Percentiles rank a stretch among this genome's conserved stretches.
phyloP scores from a whole-genome alignment of 2,329 filamentous ascomycete genomes.

The Pseudopithomyces chartarum region DNA sequence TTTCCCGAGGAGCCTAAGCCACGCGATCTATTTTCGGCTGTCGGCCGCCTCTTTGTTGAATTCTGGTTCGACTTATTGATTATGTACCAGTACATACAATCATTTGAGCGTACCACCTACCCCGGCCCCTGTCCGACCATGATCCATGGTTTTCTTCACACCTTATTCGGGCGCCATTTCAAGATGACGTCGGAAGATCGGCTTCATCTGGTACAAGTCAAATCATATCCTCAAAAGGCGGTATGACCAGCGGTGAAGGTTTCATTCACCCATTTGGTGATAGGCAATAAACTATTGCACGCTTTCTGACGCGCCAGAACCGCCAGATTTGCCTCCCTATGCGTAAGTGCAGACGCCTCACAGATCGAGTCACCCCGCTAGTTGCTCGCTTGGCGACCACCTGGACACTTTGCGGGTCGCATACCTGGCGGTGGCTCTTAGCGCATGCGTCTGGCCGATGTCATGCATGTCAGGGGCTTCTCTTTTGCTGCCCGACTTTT shows the following conservation, averaged over 20 bases:
- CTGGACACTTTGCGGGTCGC: neutral
- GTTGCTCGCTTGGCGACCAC: neutral
- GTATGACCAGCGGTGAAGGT: neutral
- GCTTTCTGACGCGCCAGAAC: neutral
- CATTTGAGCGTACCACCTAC: neutral
- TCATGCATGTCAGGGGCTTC: neutral
- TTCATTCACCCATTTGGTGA: neutral
- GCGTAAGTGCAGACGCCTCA: neutral
- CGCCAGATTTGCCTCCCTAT: neutral
- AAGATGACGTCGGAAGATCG: neutral
- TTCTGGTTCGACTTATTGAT: neutral
- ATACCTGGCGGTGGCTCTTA: neutral
- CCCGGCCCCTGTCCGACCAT: neutral
- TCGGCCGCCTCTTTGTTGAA: neutral
- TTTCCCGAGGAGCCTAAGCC: neutral
- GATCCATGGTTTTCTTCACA: neutral
- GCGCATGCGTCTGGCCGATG: slow-evolving; percentile 5
- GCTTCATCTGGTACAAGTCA: neutral
- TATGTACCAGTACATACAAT: neutral
- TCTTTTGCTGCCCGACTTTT: neutral
- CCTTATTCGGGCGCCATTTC: neutral
- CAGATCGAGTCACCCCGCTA: neutral
- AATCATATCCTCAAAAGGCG: neutral
- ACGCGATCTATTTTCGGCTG: neutral
- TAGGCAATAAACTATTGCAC: neutral